These are phyloP conservation scores for Arabidopsis arenosa DNA, from an alignment of 345 rosid species.

Conservation along the genomic window DNA sequence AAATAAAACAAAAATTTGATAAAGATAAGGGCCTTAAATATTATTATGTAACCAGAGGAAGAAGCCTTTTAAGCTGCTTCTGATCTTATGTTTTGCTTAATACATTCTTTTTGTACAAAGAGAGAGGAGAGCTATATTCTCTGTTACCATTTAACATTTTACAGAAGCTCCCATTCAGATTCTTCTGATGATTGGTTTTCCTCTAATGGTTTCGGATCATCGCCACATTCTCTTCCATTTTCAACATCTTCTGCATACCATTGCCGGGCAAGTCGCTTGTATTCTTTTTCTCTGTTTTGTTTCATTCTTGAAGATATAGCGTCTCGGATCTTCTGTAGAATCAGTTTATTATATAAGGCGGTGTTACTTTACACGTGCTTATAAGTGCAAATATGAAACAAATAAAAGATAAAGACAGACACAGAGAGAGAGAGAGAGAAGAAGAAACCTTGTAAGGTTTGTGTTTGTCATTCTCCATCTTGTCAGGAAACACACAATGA, in stretches of 20 bases:
- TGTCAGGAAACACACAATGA: slow-evolving; percentile 42
- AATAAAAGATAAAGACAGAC: slow-evolving; percentile 4
- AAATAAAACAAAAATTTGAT: neutral
- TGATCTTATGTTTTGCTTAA: slow-evolving; percentile 37
- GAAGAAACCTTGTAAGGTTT: slow-evolving; percentile 64
- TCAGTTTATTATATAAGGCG: neutral
- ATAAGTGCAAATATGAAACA: slow-evolving; percentile 18
- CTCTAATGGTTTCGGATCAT: slow-evolving; percentile 20
- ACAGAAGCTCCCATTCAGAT: slow-evolving; percentile 87
- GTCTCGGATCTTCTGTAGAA: slow-evolving; percentile 52
- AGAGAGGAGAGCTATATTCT: neutral
- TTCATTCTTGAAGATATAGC: slow-evolving; percentile 68
- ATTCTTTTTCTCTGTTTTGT: slow-evolving; percentile 63
- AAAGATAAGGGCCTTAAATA: neutral
- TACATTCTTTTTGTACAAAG: slow-evolving; percentile 33
- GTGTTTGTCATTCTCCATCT: slow-evolving; percentile 47
- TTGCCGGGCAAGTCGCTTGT: slow-evolving; percentile 62
- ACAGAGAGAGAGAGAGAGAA: slow-evolving; percentile 8
- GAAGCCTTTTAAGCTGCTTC: slow-evolving; percentile 31
- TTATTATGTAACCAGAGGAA: slow-evolving; percentile 20
- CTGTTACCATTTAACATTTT: slow-evolving; percentile 17
- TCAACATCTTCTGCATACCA: slow-evolving; percentile 43
- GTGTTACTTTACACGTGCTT: slow-evolving; percentile 9
- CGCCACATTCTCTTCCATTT: slow-evolving; percentile 27
- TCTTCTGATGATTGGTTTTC: slow-evolving; percentile 46